phyloP scores from a whole-genome alignment of 371 early-diverging fungal genomes.

The Mucor lusitanicus region DNA sequence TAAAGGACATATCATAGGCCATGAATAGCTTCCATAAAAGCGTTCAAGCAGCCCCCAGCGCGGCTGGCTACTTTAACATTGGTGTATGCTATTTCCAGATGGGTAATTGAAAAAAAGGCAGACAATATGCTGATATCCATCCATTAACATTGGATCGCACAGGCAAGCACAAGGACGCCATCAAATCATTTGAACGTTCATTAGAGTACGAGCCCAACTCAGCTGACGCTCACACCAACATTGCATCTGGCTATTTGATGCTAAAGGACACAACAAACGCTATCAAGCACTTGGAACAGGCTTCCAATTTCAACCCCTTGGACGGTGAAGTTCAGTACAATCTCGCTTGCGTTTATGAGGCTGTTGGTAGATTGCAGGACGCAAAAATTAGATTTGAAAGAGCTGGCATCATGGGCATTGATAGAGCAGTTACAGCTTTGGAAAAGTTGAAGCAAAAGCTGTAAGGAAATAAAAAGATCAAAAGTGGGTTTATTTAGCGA shows the following conservation, averaged over 20 bases:
- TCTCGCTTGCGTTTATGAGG: constrained; percentile 76
- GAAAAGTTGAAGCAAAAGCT: constrained; percentile 38
- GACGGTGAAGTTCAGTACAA: constrained; percentile 82
- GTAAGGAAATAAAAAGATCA: constrained; percentile 5
- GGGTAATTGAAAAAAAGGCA: constrained; percentile 38
- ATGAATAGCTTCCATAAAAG: constrained; percentile 53
- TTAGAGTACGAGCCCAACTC: constrained; percentile 65
- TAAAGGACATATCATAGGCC: constrained; percentile 24
- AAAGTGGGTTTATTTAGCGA: constrained; percentile 12
- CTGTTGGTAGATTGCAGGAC: constrained; percentile 62
- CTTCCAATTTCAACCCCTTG: constrained; percentile 69
- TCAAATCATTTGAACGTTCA: constrained; percentile 69
- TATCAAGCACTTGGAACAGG: constrained; percentile 67
- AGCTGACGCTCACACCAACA: constrained; percentile 83
- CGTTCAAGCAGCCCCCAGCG: constrained; percentile 46
- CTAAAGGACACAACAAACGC: constrained; percentile 64
- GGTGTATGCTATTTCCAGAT: constrained; percentile 78
- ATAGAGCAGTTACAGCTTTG: constrained; percentile 51
- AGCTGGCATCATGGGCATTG: constrained; percentile 65
- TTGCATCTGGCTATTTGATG: constrained; percentile 77
- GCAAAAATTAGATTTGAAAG: constrained; percentile 72
- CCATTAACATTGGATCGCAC: neutral
- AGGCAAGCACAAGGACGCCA: constrained; percentile 61
- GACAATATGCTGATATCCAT: neutral
- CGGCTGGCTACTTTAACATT: constrained; percentile 77